Base-by-base conservation (phyloP, 2,329 filamentous ascomycete species). In the Nigrospora osmanthi region DNA sequence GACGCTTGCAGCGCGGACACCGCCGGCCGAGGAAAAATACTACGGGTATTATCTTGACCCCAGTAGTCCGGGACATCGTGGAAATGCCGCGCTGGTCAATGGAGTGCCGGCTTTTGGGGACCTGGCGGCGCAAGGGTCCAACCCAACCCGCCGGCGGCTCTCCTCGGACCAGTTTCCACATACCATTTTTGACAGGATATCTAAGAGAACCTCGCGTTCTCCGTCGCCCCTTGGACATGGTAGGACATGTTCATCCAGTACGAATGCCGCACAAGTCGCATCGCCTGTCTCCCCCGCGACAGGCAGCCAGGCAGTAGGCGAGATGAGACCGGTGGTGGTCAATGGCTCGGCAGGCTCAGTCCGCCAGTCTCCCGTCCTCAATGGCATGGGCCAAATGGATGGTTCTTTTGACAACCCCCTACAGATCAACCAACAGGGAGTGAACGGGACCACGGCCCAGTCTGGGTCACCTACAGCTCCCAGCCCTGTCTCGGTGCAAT, bases 121-220 rank as follows among this genome's bases (percentile, higher is more conserved):
- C 44, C 47, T 74, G 12, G 63, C 64, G 2, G 59, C 63, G 31
- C 56, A 60, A 30, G 47, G 52, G 5, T 64, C 63, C 3, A 58
- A 58, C 30, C 64, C 69, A 23, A 65, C 61, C 23, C 66, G 72
- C 35, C 66, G 71, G 30, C 65, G 74, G 12, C 57, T 73, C 11
- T 79, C 76, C 1, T 73, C 73, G 2, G 76, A 79, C 38, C 72
- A 78, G 49, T 59, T 73, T 4, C 72, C 75, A 0, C 76, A 77
- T 53, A 69, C 70, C 11, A 68, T 78, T 19, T 62, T 79, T 7
- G 75, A 79, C 44, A 66, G 74, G 35, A 76, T 78, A 44, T 34
- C 33, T 59, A 69, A 68, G 52, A 67, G 73, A 34, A 70, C 70
- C 2, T 79, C 76, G 2, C 68, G 75, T 13, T 80, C 77, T 6